A percentile compares a stretch with the other conserved stretches of the same genome.
Conservation (phyloP, 139 green algal genomes). For the Coelastrella sp. region DNA sequence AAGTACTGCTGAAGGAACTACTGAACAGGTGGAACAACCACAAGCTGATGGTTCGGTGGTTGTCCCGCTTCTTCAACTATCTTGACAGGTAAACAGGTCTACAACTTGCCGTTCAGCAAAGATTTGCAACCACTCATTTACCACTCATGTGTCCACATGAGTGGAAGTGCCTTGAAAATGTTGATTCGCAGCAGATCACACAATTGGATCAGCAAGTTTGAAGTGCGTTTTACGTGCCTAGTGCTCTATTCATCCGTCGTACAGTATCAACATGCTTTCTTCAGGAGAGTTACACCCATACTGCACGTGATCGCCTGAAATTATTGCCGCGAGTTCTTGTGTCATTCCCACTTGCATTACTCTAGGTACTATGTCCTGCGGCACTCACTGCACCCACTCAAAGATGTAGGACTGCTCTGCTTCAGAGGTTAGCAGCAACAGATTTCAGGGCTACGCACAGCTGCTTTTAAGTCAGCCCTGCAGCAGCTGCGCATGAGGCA, state of each 20-base stretch:
- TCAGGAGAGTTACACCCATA: too few relatives aligned
- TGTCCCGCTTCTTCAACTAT: conserved; percentile 99
- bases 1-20: conserved; percentile 95
- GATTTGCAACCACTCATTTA: neutral
- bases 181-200: too few relatives aligned
- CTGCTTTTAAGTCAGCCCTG: neutral
- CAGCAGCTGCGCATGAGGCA: neutral
- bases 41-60: conserved; percentile 98
- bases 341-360: neutral
- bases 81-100: conserved; percentile 87
- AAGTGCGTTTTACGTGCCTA: too few relatives aligned
- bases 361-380: conserved; percentile 96
- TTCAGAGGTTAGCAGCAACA: conserved; percentile 75
- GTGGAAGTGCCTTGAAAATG: too few relatives aligned
- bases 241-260: too few relatives aligned
- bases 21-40: conserved; percentile 95
- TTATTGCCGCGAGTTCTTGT: too few relatives aligned
- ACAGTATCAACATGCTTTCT: too few relatives aligned
- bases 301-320: too few relatives aligned
- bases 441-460: too few relatives aligned
- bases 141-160: too few relatives aligned
- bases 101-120: neutral
- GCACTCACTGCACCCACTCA: conserved; percentile 88
- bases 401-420: conserved; percentile 93
- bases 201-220: too few relatives aligned